Evolutionary conservation across 2,329 filamentous ascomycete genomes (phyloP).

Genomic region (Alternaria burnsii): DNA sequence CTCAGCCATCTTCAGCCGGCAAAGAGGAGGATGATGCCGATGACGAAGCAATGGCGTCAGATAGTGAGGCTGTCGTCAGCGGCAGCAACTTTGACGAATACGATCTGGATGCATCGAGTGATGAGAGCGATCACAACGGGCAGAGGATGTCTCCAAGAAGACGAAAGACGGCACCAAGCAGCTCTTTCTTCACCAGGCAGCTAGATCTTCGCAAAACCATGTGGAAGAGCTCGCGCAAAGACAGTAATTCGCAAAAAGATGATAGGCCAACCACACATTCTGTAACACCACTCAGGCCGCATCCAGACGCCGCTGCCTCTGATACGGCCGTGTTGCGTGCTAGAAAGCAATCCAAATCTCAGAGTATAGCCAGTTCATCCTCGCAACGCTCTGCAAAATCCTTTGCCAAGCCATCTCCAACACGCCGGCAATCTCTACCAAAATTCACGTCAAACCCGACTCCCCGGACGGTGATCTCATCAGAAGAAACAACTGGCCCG

Average conservation of each 20-base stretch:
- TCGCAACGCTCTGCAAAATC: slow-evolving; percentile 37
- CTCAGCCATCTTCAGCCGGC: slow-evolving; percentile 30
- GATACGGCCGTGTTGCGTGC: slow-evolving; percentile 36
- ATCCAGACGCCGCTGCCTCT: slow-evolving; percentile 35
- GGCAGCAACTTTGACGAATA: slow-evolving; percentile 47
- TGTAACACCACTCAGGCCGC: slow-evolving; percentile 36
- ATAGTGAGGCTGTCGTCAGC: slow-evolving; percentile 42
- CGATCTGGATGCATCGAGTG: slow-evolving; percentile 45
- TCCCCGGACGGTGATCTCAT: slow-evolving; percentile 71
- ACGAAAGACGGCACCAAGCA: slow-evolving; percentile 31
- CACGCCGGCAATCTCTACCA: slow-evolving; percentile 62
- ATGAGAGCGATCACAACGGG: slow-evolving; percentile 31
- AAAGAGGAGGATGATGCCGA: slow-evolving; percentile 26
- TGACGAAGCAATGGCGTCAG: slow-evolving; percentile 41
- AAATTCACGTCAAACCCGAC: slow-evolving; percentile 78
- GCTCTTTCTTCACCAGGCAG: slow-evolving; percentile 38
- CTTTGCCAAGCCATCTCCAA: slow-evolving; percentile 58
- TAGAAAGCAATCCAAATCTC: slow-evolving; percentile 13
- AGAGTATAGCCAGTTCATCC: slow-evolving; percentile 26
- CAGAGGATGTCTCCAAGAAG: slow-evolving; percentile 26
- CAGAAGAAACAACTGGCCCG: slow-evolving; percentile 70
- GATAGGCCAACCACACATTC: slow-evolving; percentile 28
- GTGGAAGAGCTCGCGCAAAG: slow-evolving; percentile 34
- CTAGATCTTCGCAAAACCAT: slow-evolving; percentile 40
- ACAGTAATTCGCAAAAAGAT: slow-evolving; percentile 15